Evolutionary conservation across 768 basidiomycete species (phyloP).

Genomic region (Auriscalpium orientale): DNA sequence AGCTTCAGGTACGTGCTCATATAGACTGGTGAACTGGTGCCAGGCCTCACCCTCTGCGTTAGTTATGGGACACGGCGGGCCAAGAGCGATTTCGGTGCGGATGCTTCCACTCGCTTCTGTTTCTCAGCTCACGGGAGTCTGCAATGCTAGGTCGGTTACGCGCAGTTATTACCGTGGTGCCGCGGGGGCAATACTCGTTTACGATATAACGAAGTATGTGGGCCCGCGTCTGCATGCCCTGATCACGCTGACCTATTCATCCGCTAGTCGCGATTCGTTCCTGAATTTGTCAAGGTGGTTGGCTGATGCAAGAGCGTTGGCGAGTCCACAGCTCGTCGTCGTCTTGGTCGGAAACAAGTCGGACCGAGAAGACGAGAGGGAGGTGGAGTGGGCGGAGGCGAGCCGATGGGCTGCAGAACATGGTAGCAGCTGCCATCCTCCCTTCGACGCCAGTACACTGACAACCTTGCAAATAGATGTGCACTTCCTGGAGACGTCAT

Average conservation of each 20-base stretch:
- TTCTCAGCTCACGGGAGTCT: slow-evolving; percentile 11
- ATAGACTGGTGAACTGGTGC: background rate
- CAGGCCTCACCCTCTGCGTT: background rate
- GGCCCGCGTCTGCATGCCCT: slow-evolving; percentile 16
- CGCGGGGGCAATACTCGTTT: slow-evolving; percentile 85
- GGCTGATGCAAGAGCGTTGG: slow-evolving; percentile 86
- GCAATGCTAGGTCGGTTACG: slow-evolving; percentile 65
- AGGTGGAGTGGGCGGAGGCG: slow-evolving; percentile 94
- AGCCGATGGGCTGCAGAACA: slow-evolving; percentile 95
- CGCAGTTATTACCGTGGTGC: slow-evolving; percentile 95
- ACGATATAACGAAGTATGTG: slow-evolving; percentile 81
- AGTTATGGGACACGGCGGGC: slow-evolving; percentile 97
- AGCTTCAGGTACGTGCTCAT: slow-evolving; percentile 67
- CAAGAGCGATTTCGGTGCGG: slow-evolving; percentile 87
- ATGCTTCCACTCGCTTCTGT: slow-evolving; percentile 4
- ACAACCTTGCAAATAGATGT: slow-evolving; percentile 47
- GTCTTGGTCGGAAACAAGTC: slow-evolving; percentile 94
- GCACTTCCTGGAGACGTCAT: slow-evolving; percentile 91
- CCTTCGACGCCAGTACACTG: background rate
- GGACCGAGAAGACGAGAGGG: slow-evolving; percentile 88
- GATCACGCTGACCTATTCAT: slow-evolving; percentile 8
- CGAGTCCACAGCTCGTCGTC: slow-evolving; percentile 82
- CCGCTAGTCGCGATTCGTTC: slow-evolving; percentile 77
- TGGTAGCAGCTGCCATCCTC: slow-evolving; percentile 37
- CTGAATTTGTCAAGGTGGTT: slow-evolving; percentile 81